Conservation (phyloP, 371 early-diverging fungal species). For the Gilbertella persicaria region DNA sequence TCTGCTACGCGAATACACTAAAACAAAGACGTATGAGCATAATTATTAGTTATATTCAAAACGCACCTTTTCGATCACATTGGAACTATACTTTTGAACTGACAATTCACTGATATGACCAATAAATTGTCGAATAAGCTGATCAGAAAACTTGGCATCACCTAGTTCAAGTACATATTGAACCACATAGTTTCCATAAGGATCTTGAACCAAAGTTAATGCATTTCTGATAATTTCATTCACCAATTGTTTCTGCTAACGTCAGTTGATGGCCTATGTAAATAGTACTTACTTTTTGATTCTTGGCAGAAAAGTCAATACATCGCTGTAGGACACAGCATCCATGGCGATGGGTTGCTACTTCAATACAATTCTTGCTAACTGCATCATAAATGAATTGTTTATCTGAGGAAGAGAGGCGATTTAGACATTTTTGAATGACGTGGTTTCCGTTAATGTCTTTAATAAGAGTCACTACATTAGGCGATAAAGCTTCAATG, state of each 20-base stretch:
- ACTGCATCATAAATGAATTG: constrained; percentile 93
- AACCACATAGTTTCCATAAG: constrained; percentile 98
- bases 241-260: constrained; percentile 65
- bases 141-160: constrained; percentile 67
- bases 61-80: constrained; percentile 86
- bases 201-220: constrained; percentile 85
- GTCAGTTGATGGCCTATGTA: too few species aligned
- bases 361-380: constrained; percentile 79
- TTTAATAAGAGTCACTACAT: constrained; percentile 86
- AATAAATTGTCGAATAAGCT: constrained; percentile 76
- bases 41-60: not conserved
- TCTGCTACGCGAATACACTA: constrained; percentile 84
- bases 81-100: constrained; percentile 90
- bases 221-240: constrained; percentile 76
- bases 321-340: constrained; percentile 98
- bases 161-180: constrained; percentile 93
- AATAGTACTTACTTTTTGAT: constrained; percentile 68
- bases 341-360: constrained; percentile 95
- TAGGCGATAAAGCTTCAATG: constrained; percentile 70
- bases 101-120: constrained; percentile 75
- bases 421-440: constrained; percentile 93
- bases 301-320: constrained; percentile 81
- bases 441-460: constrained; percentile 99
- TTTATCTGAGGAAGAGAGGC: constrained; percentile 69
- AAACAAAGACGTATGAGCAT: not conserved